phyloP scores from a whole-genome alignment of 352 stramenopile genomes.

The Globisporangium okanoganense region DNA sequence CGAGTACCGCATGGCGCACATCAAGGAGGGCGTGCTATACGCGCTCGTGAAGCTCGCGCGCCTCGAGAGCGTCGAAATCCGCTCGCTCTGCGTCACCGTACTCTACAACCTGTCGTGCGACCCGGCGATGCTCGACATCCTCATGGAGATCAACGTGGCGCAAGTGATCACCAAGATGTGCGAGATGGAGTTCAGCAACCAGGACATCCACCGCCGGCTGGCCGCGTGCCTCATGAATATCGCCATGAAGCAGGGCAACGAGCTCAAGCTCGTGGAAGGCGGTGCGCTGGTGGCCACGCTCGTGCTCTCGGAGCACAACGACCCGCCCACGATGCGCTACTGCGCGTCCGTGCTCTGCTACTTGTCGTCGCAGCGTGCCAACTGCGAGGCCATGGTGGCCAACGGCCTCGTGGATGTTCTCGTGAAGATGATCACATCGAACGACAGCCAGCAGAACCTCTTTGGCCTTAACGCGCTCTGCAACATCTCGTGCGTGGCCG shows the following conservation, averaged over 20 bases:
- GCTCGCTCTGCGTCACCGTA: conserved; percentile 68
- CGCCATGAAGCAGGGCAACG: conserved; percentile 41
- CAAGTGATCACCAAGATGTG: conserved; percentile 86
- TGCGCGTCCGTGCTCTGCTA: conserved; percentile 72
- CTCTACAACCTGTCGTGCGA: conserved; percentile 86
- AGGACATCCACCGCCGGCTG: conserved; percentile 69
- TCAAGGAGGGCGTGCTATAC: conserved; percentile 85
- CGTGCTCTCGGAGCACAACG: conserved; percentile 66
- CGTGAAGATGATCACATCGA: conserved; percentile 44
- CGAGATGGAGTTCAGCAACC: conserved; percentile 81
- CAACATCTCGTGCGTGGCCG: conserved; percentile 63
- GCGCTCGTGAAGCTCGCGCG: conserved; percentile 84
- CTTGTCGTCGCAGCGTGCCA: conserved; percentile 55
- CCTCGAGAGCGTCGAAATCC: conserved; percentile 80
- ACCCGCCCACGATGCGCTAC: conserved; percentile 64
- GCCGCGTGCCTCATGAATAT: conserved; percentile 79
- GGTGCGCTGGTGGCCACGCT: conserved; percentile 62
- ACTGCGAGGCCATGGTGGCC: conserved; percentile 73
- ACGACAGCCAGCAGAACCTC: conserved; percentile 58
- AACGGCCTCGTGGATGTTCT: conserved; percentile 68
- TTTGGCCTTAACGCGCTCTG: conserved; percentile 75
- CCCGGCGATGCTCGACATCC: conserved; percentile 54
- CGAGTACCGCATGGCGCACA: conserved; percentile 71
- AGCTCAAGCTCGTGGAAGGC: conserved; percentile 64
- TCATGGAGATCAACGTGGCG: conserved; percentile 84